Conservation (phyloP, 1,284 basidiomycete species). For the Heterobasidion parviporum region DNA sequence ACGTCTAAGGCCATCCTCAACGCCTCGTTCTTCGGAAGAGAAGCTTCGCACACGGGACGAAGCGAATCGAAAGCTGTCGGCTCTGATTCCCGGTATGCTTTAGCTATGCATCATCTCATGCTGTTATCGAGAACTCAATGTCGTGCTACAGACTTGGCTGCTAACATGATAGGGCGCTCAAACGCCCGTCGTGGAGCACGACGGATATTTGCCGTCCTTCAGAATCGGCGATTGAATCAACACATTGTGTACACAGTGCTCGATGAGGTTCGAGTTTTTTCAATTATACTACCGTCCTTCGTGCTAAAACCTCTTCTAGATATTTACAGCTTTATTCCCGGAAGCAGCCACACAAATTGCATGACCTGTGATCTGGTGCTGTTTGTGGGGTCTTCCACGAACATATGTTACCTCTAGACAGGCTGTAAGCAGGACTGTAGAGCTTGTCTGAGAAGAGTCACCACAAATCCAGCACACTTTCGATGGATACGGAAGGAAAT, state of each 20-base stretch:
- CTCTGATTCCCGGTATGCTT: constrained; percentile 77
- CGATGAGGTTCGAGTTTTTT: constrained; percentile 61
- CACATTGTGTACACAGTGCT: constrained; percentile 83
- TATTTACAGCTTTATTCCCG: constrained; percentile 58
- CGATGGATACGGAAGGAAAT: too few species aligned
- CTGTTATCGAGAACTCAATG: neutral
- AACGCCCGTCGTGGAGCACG: constrained; percentile 90
- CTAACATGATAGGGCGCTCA: constrained; percentile 92
- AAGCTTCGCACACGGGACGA: constrained; percentile 74
- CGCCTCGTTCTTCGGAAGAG: constrained; percentile 72
- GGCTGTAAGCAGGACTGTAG: too few species aligned
- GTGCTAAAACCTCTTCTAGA: constrained; percentile 24
- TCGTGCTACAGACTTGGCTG: constrained; percentile 65
- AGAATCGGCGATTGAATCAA: constrained; percentile 89
- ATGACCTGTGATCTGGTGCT: neutral
- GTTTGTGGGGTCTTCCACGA: too few species aligned
- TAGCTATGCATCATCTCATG: neutral
- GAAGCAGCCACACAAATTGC: constrained; percentile 1
- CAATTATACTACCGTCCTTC: neutral
- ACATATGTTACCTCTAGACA: too few species aligned
- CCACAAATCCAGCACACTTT: too few species aligned
- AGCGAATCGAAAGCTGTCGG: constrained; percentile 81
- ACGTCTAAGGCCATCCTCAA: constrained; percentile 42
- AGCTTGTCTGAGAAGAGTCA: too few species aligned
- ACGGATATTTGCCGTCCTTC: constrained; percentile 85